Base-by-base conservation (phyloP, 768 basidiomycete genomes). In the Tephrocybe sp. region DNA sequence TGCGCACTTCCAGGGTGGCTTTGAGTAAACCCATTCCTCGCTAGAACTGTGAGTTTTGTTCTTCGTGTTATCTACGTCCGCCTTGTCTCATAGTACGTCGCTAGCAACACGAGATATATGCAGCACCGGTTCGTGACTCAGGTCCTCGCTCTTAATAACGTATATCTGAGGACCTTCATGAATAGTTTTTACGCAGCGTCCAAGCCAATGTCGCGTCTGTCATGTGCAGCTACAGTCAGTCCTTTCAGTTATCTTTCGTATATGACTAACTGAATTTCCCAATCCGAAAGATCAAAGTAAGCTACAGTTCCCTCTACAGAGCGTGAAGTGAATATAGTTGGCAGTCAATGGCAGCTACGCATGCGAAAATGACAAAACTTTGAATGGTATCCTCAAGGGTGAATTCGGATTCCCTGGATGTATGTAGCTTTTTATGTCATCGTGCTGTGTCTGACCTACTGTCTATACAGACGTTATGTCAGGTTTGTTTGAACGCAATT, bases 401-500 rank as follows among this genome's bases (percentile, higher is more conserved):
- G 84, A 88, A 58, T 75, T 82, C 43, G 83, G 76, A 1, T 88
- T 87, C 67, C 80, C 81, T 41, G 82, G 83, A 53, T 83, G 80
- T 81, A 52, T 58, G 76, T 64, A 29, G n/a, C 22, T 42, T 4
- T 3, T 45, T 42, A 10, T 19, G 5, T 54, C 10, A 54, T 54
- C 11, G 53, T 29, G 60, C 37, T 16, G 15, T 29, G 33, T 6
- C 33, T 34, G 13, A 34, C 15, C 33, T 10, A 6, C 7, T 39
- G 9, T 19, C 43, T 16, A 19, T 13, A 16, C 38, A 79, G 78
- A 73, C 49, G 65, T 77, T 12, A 71, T 74, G 69, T 77, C 78
- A 44, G 74, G 73, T 75, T 47, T 38, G 19, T 34, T 24, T 34
- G 15, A 15, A 4, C 15, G n/a, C 15, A 7, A 15, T 15, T 34